Base-by-base conservation (phyloP, 164 flowering plant genomes). In the grape (Vitis vinifera) region DNA sequence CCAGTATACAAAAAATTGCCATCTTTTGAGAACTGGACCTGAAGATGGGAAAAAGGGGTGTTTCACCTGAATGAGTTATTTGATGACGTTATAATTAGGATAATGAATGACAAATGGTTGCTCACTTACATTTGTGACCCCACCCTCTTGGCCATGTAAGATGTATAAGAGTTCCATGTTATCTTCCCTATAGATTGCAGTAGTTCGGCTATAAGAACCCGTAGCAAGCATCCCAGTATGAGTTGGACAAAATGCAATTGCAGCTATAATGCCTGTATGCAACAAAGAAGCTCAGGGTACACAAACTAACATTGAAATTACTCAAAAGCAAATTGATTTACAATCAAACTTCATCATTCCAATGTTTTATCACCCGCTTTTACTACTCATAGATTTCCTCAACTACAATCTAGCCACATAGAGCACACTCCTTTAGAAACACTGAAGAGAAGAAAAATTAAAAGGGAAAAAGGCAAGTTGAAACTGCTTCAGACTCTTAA, bases 111-210 rank as follows among this genome's bases (percentile, higher is more conserved):
- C 44, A 0, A 49, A 67, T 56, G 53, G 59, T 57, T 27, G 68
- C 58, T 51, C 51, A 85, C 91, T 84, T 87, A 90, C 98, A 82
- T 93, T 98, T 17, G 98, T 95, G 67, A 93, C 77, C 64, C 99
- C 99, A 78, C 98, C 99, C 83, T 88, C 89, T 81, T 95, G 99
- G 65, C 99, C 99, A 84, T 95, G 96, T 66, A 95, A 79, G 63
- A 95, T 76, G 68, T 93, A 93, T 66, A 95, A 76, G 56, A 85
- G 88, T 73, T 95, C 99, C 98, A 91, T 90, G 78, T 86, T 93
- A 69, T 90, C 97, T 75, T 95, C 99, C 49, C 82, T 77, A 72
- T 87, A 91, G 66, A 95, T 82, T 63, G 92, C 99, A 52, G 93
- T 84, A 44, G 94, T 90, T 78, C 87, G 92, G 82, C 82, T 82